Conservation (phyloP, 1,284 basidiomycete genomes). For the Heterobasidion annosum region DNA sequence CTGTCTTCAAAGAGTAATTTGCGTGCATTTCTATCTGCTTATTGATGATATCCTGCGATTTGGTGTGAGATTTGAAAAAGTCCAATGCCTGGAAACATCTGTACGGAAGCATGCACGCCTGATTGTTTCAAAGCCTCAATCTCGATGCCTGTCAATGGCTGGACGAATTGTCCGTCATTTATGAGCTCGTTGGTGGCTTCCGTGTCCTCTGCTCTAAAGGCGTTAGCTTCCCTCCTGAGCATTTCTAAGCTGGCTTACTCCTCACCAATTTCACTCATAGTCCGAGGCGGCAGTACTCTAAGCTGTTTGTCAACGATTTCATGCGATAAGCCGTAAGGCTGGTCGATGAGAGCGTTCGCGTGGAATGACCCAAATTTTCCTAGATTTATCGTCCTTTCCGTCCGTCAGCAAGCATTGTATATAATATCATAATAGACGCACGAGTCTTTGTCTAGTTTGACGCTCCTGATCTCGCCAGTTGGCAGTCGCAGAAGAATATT, state of each 20-base stretch:
- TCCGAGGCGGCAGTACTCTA: conserved; percentile 48
- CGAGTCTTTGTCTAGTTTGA: conserved; percentile 61
- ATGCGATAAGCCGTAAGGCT: conserved; percentile 71
- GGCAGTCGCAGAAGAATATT: conserved; percentile 61
- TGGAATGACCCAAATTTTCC: conserved; percentile 72
- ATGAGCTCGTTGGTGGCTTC: conserved; percentile 88
- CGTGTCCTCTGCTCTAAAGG: conserved; percentile 61
- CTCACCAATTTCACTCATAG: conserved; percentile 66
- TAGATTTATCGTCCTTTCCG: conserved; percentile 48
- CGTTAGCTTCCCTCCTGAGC: conserved; percentile 4
- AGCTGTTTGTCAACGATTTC: conserved; percentile 68
- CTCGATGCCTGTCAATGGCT: conserved; percentile 73
- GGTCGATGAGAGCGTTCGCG: conserved; percentile 58
- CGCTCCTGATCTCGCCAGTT: conserved; percentile 57
- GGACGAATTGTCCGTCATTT: conserved; percentile 70
- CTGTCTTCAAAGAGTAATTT: conserved; percentile 87
- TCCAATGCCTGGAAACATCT: conserved; percentile 6
- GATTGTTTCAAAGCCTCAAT: conserved; percentile 75
- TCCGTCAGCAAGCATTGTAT: conserved; percentile 7
- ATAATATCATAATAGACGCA: conserved; percentile 24
- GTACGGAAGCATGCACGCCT: conserved; percentile 67
- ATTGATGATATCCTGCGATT: conserved; percentile 81
- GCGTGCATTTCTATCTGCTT: conserved; percentile 88
- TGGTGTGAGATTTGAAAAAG: neutral
- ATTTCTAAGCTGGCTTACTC: conserved; percentile 11